Conservation (phyloP, 129 eudicot genomes). For the Chrysanthemum makinoi region DNA sequence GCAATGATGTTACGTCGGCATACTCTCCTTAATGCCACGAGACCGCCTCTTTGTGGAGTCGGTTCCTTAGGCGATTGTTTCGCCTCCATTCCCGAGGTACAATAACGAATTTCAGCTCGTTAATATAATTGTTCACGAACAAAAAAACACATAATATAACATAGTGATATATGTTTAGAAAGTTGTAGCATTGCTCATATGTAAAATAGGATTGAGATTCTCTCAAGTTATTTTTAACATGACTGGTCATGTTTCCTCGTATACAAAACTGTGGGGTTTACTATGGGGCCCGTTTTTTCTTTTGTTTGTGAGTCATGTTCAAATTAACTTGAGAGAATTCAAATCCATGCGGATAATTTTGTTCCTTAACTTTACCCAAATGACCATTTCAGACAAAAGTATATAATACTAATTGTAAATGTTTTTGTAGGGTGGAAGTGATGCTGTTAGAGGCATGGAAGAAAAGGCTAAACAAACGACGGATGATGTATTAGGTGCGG, state of each 20-base stretch:
- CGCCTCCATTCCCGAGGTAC: constrained; percentile 12
- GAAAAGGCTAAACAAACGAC: constrained; percentile 30
- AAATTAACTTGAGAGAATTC: too few relatives aligned
- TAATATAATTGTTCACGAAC: too few relatives aligned
- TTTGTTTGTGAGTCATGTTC: too few relatives aligned
- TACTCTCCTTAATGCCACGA: constrained; percentile 1
- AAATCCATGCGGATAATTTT: not conserved
- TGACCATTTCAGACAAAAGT: not conserved
- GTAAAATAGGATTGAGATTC: too few relatives aligned
- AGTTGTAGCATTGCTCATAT: too few relatives aligned
- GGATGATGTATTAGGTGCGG: constrained; percentile 16
- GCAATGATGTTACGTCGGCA: constrained; percentile 13
- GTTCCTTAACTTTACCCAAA: not conserved
- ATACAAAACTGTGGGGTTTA: too few relatives aligned
- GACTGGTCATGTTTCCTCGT: too few relatives aligned
- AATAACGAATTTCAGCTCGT: too few relatives aligned
- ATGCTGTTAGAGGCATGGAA: constrained; percentile 1
- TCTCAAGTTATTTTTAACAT: too few relatives aligned
- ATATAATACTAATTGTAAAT: not conserved
- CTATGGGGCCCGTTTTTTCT: too few relatives aligned
- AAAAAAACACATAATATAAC: not conserved
- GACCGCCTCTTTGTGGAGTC: not conserved
- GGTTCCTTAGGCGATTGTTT: constrained; percentile 18
- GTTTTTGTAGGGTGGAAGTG: constrained; percentile 13
- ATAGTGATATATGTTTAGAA: too few relatives aligned